phyloP scores from a whole-genome alignment of 352 stramenopile species.

The Sclerospora graminicola region DNA sequence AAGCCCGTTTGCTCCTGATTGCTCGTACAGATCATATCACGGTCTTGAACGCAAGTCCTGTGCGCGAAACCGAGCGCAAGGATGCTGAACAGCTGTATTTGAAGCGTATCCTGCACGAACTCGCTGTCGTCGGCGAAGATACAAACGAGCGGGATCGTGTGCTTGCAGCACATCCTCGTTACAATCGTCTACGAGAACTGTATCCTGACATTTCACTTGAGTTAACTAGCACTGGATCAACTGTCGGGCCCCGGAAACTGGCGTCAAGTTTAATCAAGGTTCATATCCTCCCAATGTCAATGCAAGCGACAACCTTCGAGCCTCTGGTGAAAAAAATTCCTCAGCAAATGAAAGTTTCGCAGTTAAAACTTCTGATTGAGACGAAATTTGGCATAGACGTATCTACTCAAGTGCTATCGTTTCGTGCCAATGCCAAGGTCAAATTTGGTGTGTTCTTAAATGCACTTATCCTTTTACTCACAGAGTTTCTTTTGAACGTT shows the following conservation, averaged over 20 bases:
- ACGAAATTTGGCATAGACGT: slow-evolving; percentile 62
- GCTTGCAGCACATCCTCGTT: slow-evolving; percentile 38
- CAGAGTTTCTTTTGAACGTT: background rate
- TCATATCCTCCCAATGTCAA: slow-evolving; percentile 63
- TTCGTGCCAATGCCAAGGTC: slow-evolving; percentile 46
- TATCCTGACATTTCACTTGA: slow-evolving; percentile 42
- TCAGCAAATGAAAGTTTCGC: slow-evolving; percentile 65
- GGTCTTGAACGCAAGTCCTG: slow-evolving; percentile 56
- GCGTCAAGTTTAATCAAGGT: slow-evolving; percentile 47
- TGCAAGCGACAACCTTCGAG: slow-evolving; percentile 49
- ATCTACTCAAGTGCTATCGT: slow-evolving; percentile 45
- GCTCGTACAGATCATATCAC: slow-evolving; percentile 38
- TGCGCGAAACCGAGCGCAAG: slow-evolving; percentile 46
- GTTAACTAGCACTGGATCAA: slow-evolving; percentile 1
- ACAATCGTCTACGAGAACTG: slow-evolving; percentile 26
- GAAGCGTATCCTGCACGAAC: slow-evolving; percentile 66
- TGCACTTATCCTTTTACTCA: background rate
- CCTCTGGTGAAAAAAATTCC: slow-evolving; percentile 57
- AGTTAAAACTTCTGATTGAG: slow-evolving; percentile 60
- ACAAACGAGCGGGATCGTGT: slow-evolving; percentile 21
- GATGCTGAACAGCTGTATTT: slow-evolving; percentile 80
- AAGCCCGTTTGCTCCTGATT: slow-evolving; percentile 61
- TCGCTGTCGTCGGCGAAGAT: slow-evolving; percentile 27
- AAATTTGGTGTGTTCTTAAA: too few relatives aligned
- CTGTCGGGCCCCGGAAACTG: slow-evolving; percentile 28